Evolutionary conservation across 164 flowering plant species (phyloP).

Genomic region (Aristolochia californica): DNA sequence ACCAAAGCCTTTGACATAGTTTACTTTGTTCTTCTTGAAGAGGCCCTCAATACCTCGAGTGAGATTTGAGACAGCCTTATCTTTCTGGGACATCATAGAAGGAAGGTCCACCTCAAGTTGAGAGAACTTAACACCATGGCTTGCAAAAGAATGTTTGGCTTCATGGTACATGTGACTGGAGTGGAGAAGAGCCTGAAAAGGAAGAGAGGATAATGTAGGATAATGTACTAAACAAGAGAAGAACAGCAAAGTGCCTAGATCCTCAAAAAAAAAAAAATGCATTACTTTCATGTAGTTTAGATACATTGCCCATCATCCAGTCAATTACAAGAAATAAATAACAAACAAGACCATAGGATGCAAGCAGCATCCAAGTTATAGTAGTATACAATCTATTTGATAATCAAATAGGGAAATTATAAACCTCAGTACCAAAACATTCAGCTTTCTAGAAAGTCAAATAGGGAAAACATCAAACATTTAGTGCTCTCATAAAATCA

Average conservation of each 20-base stretch:
- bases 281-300: neutral
- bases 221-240: no score
- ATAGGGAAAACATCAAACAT: no score
- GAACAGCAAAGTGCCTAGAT: neutral
- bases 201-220: no score
- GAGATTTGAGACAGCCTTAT: constrained; percentile 60
- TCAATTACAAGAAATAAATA: neutral
- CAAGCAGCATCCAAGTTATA: neutral
- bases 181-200: constrained; percentile 85
- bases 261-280: neutral
- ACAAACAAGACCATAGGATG: neutral
- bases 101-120: constrained; percentile 71
- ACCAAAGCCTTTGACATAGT: constrained; percentile 69
- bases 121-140: constrained; percentile 62
- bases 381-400: neutral
- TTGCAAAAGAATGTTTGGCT: constrained; percentile 56
- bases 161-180: constrained; percentile 86
- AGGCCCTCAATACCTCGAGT: constrained; percentile 75
- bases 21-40: constrained; percentile 81
- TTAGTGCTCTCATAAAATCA: no score
- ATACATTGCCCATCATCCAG: neutral
- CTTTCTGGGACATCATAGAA: constrained; percentile 77
- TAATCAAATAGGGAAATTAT: no score
- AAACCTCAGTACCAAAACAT: no score
- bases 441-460: no score